phyloP scores from a whole-genome alignment of 179 eudicot species.

The Patellifolia procumbens region DNA sequence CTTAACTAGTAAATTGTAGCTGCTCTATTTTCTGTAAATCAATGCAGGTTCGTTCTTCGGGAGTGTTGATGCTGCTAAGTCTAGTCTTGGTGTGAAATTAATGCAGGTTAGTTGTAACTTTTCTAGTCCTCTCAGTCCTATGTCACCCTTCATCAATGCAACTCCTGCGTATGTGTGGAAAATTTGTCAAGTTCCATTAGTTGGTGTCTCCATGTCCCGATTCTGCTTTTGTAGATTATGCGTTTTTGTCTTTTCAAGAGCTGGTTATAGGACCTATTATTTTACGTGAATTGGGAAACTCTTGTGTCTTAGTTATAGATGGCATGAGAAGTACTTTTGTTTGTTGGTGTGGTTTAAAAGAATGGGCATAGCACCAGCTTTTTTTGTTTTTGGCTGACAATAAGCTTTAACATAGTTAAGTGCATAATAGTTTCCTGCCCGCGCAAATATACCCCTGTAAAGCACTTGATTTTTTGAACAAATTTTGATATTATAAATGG shows the following conservation, averaged over 20 bases:
- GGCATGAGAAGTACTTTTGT: background rate
- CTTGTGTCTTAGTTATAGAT: background rate
- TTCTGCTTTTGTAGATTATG: too few species aligned
- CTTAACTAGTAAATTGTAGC: background rate
- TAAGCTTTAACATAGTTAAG: too few species aligned
- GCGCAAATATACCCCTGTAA: too few species aligned
- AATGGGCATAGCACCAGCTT: too few species aligned
- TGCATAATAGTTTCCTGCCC: too few species aligned
- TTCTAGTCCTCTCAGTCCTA: background rate
- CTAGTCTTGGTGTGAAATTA: constrained; percentile 63
- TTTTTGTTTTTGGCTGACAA: too few species aligned
- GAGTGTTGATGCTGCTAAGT: constrained; percentile 65
- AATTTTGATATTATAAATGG: too few species aligned
- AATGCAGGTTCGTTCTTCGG: constrained; percentile 79
- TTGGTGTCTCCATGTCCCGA: background rate
- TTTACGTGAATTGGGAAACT: background rate
- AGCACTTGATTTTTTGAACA: too few species aligned
- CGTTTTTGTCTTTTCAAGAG: background rate
- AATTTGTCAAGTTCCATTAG: too few species aligned
- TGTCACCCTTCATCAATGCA: background rate
- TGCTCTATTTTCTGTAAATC: constrained; percentile 5
- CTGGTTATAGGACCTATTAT: background rate
- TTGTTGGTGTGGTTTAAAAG: background rate
- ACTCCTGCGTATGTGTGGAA: background rate
- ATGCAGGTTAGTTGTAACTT: constrained; percentile 67